Conservation (phyloP, 495 filamentous ascomycete genomes). For the Penicillium maclennaniae region DNA sequence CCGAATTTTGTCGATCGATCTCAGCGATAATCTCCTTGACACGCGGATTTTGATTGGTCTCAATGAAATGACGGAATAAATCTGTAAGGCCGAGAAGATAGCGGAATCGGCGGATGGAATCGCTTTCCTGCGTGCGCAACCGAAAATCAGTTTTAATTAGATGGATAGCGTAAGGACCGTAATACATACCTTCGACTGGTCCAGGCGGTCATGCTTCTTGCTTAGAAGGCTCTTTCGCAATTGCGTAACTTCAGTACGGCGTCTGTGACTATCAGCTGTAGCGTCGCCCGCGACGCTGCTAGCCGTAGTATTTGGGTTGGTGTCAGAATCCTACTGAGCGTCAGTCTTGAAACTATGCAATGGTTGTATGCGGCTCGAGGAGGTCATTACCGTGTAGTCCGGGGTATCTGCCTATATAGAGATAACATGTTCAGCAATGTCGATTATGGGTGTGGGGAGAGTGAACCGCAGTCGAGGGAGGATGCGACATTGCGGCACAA, state of each 20-base stretch:
- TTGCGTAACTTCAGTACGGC: slow-evolving; percentile 77
- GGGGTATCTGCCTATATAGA: slow-evolving; percentile 67
- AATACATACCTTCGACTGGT: slow-evolving; percentile 76
- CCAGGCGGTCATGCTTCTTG: slow-evolving; percentile 87
- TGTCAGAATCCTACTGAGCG: slow-evolving; percentile 69
- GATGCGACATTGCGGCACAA: neutral
- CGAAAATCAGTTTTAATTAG: neutral
- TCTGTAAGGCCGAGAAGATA: slow-evolving; percentile 96
- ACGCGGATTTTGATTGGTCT: slow-evolving; percentile 87
- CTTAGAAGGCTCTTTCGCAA: slow-evolving; percentile 86
- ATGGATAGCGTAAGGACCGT: neutral
- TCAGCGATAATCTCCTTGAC: slow-evolving; percentile 89
- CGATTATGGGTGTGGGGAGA: neutral
- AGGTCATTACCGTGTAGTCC: slow-evolving; percentile 61
- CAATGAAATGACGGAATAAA: slow-evolving; percentile 98
- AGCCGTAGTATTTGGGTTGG: slow-evolving; percentile 85
- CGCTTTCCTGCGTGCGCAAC: slow-evolving; percentile 67
- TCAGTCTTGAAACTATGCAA: neutral
- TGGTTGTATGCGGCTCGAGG: neutral
- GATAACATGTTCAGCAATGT: slow-evolving; percentile 5
- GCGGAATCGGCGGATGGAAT: slow-evolving; percentile 89
- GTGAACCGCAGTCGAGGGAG: neutral
- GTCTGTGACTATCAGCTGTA: slow-evolving; percentile 72
- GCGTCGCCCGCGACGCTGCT: slow-evolving; percentile 80
- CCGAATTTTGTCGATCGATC: slow-evolving; percentile 87